These are phyloP conservation scores for Penicillium hordei DNA, from an alignment of 2,329 filamentous ascomycete genomes.

Conservation along the genomic window DNA sequence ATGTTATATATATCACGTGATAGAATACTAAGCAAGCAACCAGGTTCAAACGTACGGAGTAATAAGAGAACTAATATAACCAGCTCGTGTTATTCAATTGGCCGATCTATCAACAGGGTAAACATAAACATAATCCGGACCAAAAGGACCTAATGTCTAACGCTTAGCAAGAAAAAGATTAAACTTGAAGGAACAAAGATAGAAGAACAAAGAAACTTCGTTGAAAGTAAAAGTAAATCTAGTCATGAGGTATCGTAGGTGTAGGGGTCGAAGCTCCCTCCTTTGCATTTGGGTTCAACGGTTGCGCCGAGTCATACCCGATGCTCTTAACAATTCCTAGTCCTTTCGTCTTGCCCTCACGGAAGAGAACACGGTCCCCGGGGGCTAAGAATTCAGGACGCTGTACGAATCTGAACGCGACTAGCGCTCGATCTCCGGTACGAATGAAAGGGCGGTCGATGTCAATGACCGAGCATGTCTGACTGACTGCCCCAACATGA, in stretches of 20 bases:
- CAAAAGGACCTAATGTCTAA: not conserved
- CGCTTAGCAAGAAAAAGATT: not conserved
- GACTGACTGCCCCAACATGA: slow-evolving; percentile 89
- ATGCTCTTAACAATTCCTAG: slow-evolving; percentile 90
- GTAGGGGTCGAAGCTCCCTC: slow-evolving; percentile 15
- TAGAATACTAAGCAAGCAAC: not conserved
- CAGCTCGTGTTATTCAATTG: not conserved
- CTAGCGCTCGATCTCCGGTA: slow-evolving; percentile 88
- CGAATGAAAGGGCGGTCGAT: slow-evolving; percentile 95
- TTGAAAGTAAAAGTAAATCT: not conserved
- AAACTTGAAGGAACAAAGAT: not conserved
- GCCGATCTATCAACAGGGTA: not conserved
- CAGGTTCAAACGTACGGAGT: not conserved
- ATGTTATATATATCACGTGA: not conserved
- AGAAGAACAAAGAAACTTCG: not conserved
- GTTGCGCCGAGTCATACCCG: slow-evolving; percentile 73
- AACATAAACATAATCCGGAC: not conserved
- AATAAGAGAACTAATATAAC: not conserved
- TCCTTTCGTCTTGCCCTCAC: slow-evolving; percentile 92
- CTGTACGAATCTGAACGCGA: slow-evolving; percentile 93
- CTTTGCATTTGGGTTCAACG: slow-evolving; percentile 45
- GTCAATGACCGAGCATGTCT: slow-evolving; percentile 96
- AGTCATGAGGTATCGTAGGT: slow-evolving; percentile 2
- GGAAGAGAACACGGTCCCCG: slow-evolving; percentile 86
- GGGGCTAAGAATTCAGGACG: slow-evolving; percentile 87